Conservation (phyloP, 139 green algal genomes). For the Desmodesmus armatus region DNA sequence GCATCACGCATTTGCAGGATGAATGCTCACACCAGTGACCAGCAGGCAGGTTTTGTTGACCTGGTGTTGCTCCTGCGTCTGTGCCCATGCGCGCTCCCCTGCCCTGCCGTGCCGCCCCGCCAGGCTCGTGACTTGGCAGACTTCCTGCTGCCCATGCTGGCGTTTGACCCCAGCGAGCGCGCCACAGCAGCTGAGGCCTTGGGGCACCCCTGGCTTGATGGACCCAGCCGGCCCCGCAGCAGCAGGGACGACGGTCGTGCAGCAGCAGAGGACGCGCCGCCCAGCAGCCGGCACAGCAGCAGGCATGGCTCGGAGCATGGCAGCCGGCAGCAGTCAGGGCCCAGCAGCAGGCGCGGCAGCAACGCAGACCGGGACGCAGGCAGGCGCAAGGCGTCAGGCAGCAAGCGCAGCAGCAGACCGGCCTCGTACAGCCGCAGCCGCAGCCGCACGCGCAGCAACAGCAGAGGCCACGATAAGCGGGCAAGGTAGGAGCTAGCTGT, state of each 20-base stretch:
- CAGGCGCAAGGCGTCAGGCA: no score
- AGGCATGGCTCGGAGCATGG: no score
- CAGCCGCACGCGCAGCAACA: not conserved
- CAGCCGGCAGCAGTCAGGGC: no score
- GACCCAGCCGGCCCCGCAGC: no score
- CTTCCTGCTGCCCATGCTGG: slow-evolving; percentile 96
- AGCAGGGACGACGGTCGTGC: not conserved
- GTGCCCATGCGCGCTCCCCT: no score
- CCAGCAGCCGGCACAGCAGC: slow-evolving; percentile 15
- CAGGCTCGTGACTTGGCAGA: slow-evolving; percentile 79
- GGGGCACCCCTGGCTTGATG: slow-evolving; percentile 91
- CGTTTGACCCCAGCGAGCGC: slow-evolving; percentile 83
- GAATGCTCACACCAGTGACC: no score
- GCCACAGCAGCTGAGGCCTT: slow-evolving; percentile 90
- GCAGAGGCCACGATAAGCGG: not conserved
- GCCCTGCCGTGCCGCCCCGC: no score
- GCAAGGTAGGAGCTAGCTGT: not conserved
- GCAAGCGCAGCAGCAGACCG: slow-evolving; percentile 6
- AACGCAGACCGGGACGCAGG: not conserved
- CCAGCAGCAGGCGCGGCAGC: not conserved
- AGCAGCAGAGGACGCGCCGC: no score
- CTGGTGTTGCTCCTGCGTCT: no score
- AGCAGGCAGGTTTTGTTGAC: no score
- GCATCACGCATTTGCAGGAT: no score
- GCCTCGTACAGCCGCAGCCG: no score